Evolutionary conservation across 352 stramenopile species (phyloP).

Genomic region (Ophiocytium majus): DNA sequence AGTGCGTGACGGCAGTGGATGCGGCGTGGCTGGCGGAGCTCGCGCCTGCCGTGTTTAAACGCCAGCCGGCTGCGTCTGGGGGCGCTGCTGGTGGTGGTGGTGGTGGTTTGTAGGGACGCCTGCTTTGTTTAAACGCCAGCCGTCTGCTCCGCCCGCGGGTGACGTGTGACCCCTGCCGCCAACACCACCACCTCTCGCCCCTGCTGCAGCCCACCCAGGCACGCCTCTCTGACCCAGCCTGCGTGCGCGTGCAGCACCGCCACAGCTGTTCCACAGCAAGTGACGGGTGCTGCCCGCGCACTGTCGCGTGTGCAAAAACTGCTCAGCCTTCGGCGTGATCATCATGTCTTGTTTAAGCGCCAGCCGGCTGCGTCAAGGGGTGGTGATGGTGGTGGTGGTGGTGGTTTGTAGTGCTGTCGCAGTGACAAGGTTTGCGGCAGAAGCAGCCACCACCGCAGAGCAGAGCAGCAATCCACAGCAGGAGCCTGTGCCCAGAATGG

Average conservation of each 20-base stretch:
- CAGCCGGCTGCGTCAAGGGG: background rate
- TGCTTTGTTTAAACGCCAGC: background rate
- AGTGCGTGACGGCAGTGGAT: slow-evolving; percentile 48
- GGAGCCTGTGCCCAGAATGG: too few relatives aligned
- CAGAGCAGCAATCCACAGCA: too few relatives aligned
- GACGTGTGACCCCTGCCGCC: background rate
- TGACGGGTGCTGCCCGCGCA: too few relatives aligned
- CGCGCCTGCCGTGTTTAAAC: slow-evolving; percentile 31
- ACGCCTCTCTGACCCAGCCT: too few relatives aligned
- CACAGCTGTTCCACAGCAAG: too few relatives aligned
- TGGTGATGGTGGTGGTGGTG: background rate
- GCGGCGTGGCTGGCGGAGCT: slow-evolving; percentile 46
- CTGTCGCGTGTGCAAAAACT: too few relatives aligned
- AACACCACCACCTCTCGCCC: background rate
- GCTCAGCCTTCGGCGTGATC: too few relatives aligned
- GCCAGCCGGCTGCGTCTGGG: background rate
- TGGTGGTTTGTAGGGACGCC: background rate
- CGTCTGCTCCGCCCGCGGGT: background rate
- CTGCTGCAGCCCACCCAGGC: background rate
- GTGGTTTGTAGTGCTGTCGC: background rate
- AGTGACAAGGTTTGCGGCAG: too few relatives aligned
- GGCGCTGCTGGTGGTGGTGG: background rate
- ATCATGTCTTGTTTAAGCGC: slow-evolving; percentile 24
- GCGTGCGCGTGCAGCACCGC: too few relatives aligned
- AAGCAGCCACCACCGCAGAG: too few relatives aligned